Base-by-base conservation (phyloP, 1,139 yeast species). In the Yarrowia galli region DNA sequence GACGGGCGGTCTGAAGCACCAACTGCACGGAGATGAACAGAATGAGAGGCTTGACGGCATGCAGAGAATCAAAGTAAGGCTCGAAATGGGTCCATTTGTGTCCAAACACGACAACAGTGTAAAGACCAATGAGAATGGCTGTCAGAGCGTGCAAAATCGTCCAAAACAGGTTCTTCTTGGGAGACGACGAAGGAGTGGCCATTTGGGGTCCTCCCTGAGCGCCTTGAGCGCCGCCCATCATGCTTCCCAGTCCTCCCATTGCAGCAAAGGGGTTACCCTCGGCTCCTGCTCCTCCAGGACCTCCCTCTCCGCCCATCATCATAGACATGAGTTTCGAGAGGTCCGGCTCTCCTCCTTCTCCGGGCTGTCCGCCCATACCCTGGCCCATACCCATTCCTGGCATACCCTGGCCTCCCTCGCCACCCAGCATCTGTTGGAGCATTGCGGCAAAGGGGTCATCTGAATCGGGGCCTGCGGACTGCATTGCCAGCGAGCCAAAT, bases 351-450 rank as follows among this genome's bases (percentile, higher is more conserved):
- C 40, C 64, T 16, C 13, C 58, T 51, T 28, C 58, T 20, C 28
- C 58, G 16, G 36, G 54, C 10, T 1, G n/a, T 18, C 32, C 49
- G 12, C 51, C 51, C 51, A 25, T 25, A 25, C 53, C 53, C 35
- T 9, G 23, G n/a, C 51, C 51, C 51, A 25, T 23, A 7, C 51
- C 51, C 51, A 25, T 23, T 2, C 51, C 49, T 5, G 10, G 20
- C 49, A 23, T 36, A 22, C 58, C 63, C 28, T 45, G 18, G 4
- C 49, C 61, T 20, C 48, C 63, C 45, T 32, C 35, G 5, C 36
- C 61, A 3, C 38, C 64, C 16, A 61, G 46, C 66, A 61, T 61
- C 38, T 61, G 66, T 10, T 61, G 66, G 25, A 61, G 46, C 66
- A 61, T 61, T 4, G 51, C 51, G 20, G 64, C 51, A 32, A 58